Conservation (phyloP, 371 early-diverging fungal genomes). For the Encephalitozoon hellem region DNA sequence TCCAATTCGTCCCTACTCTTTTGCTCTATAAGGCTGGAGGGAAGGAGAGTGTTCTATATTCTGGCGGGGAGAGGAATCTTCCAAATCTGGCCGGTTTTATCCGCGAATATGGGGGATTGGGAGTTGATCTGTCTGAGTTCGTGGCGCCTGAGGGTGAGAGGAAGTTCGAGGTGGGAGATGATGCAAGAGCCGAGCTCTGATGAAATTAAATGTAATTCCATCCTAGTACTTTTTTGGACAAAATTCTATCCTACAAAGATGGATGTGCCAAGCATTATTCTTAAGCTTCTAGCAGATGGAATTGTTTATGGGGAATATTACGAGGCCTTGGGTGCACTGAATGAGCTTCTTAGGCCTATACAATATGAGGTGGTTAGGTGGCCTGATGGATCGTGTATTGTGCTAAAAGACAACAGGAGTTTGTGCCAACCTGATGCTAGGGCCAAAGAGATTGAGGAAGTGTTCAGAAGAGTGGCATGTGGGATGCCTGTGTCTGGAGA, state of each 20-base stretch:
- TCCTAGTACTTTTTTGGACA: background rate
- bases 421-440: background rate
- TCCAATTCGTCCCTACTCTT: conserved; percentile 41
- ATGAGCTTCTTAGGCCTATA: background rate
- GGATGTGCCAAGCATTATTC: background rate
- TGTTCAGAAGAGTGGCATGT: background rate
- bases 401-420: background rate
- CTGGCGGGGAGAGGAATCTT: background rate
- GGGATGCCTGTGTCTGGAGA: background rate
- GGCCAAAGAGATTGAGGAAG: background rate
- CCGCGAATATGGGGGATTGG: background rate
- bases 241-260: background rate
- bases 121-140: background rate
- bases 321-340: background rate
- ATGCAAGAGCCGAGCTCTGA: background rate
- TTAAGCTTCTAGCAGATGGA: background rate
- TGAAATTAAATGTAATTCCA: background rate
- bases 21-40: conserved; percentile 30
- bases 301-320: background rate
- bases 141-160: background rate
- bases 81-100: conserved; percentile 9
- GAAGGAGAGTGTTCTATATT: conserved; percentile 3
- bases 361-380: conserved; percentile 17
- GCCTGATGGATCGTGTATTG: conserved; percentile 17
- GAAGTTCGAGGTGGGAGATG: background rate